A percentile compares a stretch with the other conserved stretches of the same genome.
Evolutionary conservation across 164 flowering plant genomes (phyloP).

Genomic region (Nymphaea colorata): DNA sequence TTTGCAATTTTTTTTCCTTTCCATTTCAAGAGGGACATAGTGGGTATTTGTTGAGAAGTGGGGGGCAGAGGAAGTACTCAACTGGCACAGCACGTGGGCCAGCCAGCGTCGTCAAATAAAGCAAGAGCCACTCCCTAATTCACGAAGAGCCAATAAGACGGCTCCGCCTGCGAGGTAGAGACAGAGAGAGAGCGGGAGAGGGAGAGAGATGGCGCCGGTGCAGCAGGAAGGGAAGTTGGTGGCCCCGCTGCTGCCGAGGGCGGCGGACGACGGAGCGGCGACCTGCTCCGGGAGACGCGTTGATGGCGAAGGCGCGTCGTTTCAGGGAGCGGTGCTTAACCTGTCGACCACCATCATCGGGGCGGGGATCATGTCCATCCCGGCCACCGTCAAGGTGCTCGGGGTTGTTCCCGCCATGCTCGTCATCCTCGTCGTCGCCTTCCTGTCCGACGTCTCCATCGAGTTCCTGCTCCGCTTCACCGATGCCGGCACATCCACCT

Average conservation of each 20-base stretch:
- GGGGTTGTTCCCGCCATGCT: slow-evolving; percentile 63
- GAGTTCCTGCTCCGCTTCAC: slow-evolving; percentile 67
- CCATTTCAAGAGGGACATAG: no score
- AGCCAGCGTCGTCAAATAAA: no score
- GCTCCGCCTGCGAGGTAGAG: no score
- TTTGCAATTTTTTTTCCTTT: no score
- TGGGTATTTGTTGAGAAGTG: no score
- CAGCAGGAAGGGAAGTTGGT: not conserved
- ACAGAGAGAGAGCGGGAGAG: not conserved
- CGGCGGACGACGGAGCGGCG: not conserved
- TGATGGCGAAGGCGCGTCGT: slow-evolving; percentile 15
- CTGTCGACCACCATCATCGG: slow-evolving; percentile 89
- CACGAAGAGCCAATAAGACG: no score
- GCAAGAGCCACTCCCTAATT: no score
- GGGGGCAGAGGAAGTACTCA: no score
- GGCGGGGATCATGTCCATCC: slow-evolving; percentile 97
- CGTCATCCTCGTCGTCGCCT: slow-evolving; percentile 42
- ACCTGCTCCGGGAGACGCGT: not conserved
- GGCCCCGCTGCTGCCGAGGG: not conserved
- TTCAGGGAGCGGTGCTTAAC: slow-evolving; percentile 78
- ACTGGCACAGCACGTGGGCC: no score
- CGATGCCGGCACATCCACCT: slow-evolving; percentile 26
- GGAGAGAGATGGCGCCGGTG: not conserved
- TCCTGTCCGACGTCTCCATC: slow-evolving; percentile 54
- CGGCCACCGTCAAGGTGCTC: slow-evolving; percentile 77